A percentile compares a stretch with the other conserved stretches of the same genome.
Conservation (phyloP, 257 asterid species). For the Pogostemon cablin region DNA sequence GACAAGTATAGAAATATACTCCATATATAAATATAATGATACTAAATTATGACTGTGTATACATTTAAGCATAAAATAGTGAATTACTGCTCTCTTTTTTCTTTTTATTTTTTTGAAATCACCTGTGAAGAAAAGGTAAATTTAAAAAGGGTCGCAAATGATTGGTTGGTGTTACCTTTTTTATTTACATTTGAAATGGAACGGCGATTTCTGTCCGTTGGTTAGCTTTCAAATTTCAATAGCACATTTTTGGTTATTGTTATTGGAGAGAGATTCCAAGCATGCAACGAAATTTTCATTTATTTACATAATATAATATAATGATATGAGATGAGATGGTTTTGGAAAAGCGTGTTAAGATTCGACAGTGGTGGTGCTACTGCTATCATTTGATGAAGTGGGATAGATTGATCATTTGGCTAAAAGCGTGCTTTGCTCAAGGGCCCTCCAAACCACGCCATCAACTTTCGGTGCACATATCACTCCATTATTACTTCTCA, state of each 20-base stretch:
- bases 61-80: too few species aligned
- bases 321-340: conserved; percentile 26
- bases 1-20: too few species aligned
- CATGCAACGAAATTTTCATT: too few species aligned
- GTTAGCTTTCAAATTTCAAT: neutral
- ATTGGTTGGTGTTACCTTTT: conserved; percentile 26
- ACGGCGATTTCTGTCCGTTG: conserved; percentile 22
- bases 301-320: too few species aligned
- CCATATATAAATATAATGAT: too few species aligned
- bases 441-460: conserved; percentile 44
- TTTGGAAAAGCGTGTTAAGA: conserved; percentile 14
- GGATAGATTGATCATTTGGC: conserved; percentile 2
- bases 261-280: too few species aligned
- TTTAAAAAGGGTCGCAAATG: conserved; percentile 29
- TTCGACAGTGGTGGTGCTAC: conserved; percentile 2
- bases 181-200: neutral
- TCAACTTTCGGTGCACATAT: conserved; percentile 39
- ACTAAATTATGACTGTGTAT: too few species aligned
- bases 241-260: too few species aligned
- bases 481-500: neutral
- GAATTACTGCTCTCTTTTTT: neutral
- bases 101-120: neutral
- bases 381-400: conserved; percentile 37
- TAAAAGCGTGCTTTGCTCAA: conserved; percentile 33
- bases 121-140: conserved; percentile 28